Evolutionary conservation across 768 basidiomycete species (phyloP).

Genomic region (Trametes gibbosa): DNA sequence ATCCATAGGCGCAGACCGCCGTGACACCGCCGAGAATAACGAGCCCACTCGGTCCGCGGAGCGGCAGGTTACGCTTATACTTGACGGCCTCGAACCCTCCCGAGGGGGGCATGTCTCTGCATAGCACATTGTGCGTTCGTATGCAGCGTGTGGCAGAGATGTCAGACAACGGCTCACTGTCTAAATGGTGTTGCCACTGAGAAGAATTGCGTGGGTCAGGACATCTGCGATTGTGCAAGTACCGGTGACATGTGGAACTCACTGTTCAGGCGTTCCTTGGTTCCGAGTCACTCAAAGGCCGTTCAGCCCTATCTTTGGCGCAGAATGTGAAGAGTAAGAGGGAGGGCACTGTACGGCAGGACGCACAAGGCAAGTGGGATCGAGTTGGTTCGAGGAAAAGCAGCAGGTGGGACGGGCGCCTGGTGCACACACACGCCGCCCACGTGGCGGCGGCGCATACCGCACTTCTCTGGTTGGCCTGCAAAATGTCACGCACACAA

Average conservation of each 20-base stretch:
- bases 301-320: neutral
- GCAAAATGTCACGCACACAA: neutral
- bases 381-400: slow-evolving; percentile 15
- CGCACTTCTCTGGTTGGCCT: neutral
- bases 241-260: slow-evolving; percentile 4
- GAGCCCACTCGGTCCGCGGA: slow-evolving; percentile 81
- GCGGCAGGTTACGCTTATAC: slow-evolving; percentile 94
- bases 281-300: slow-evolving; percentile 4
- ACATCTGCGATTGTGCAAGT: slow-evolving; percentile 3
- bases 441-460: slow-evolving; percentile 17
- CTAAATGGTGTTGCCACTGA: slow-evolving; percentile 60
- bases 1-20: slow-evolving; percentile 84
- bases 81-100: slow-evolving; percentile 91
- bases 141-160: slow-evolving; percentile 7
- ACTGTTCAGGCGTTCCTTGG: slow-evolving; percentile 9
- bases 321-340: slow-evolving; percentile 1
- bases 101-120: slow-evolving; percentile 91
- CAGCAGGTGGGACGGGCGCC: slow-evolving; percentile 6
- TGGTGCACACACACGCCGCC: slow-evolving; percentile 4
- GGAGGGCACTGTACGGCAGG: slow-evolving; percentile 3
- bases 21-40: slow-evolving; percentile 85
- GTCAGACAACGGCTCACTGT: slow-evolving; percentile 48
- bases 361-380: slow-evolving; percentile 8
- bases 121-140: slow-evolving; percentile 10
- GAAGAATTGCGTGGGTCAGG: slow-evolving; percentile 16